Evolutionary conservation across 768 basidiomycete species (phyloP).

Genomic region (Mrakia blollopis): DNA sequence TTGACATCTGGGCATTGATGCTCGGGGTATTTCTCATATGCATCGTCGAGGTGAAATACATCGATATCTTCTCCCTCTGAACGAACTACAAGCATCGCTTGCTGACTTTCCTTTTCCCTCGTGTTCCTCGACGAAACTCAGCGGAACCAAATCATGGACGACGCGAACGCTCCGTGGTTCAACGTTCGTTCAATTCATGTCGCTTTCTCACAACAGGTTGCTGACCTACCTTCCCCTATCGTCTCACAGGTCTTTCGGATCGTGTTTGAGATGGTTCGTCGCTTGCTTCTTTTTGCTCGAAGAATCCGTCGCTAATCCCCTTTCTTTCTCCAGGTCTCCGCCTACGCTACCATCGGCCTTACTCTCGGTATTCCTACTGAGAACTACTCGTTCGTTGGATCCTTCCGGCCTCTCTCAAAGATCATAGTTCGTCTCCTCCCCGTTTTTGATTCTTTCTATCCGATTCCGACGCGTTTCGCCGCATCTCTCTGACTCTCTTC

Average conservation of each 20-base stretch:
- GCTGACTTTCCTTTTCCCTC: background rate
- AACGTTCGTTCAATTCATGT: background rate
- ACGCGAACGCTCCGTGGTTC: background rate
- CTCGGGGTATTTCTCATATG: background rate
- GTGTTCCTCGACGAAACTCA: background rate
- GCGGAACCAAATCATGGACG: background rate
- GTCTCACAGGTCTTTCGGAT: background rate
- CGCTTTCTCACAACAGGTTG: too few species aligned
- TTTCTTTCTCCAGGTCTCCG: background rate
- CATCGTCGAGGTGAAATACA: background rate
- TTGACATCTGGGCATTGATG: background rate
- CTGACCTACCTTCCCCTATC: too few species aligned
- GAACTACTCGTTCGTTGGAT: background rate
- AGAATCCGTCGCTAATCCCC: background rate
- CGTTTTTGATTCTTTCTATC: background rate
- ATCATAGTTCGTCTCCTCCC: background rate
- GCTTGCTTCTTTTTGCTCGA: background rate
- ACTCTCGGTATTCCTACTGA: background rate
- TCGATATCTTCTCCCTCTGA: too few species aligned
- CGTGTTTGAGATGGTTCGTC: background rate
- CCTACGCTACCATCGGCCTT: background rate
- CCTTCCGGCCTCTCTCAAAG: background rate
- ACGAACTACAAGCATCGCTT: background rate
- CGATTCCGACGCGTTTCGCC: background rate
- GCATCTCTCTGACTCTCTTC: background rate